phyloP scores from a whole-genome alignment of 2,329 filamentous ascomycete species.

The Tolypocladium inflatum region DNA sequence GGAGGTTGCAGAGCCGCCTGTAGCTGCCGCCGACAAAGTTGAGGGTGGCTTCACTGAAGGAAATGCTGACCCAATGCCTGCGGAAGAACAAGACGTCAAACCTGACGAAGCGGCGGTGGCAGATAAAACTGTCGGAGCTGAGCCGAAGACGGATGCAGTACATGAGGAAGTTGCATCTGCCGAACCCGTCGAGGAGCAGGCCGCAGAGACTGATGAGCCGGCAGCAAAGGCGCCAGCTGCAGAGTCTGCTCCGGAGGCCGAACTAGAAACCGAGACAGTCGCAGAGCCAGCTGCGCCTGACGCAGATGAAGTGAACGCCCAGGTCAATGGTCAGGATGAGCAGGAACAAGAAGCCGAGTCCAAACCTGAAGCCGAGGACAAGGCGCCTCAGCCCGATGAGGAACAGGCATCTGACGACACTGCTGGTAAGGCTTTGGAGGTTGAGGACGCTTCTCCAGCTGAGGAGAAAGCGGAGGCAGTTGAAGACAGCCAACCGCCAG shows the following conservation, averaged over 20 bases:
- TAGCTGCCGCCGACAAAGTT: not conserved
- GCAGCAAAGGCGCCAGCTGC: not conserved
- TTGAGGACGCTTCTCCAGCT: not conserved
- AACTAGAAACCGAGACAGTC: constrained; percentile 1
- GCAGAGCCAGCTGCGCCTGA: not conserved
- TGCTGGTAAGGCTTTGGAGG: not conserved
- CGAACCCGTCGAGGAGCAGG: not conserved
- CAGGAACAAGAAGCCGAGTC: not conserved
- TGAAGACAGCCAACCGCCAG: not conserved
- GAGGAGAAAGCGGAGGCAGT: not conserved
- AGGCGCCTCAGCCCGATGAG: not conserved
- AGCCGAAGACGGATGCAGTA: not conserved
- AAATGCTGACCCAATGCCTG: not conserved
- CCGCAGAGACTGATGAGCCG: not conserved
- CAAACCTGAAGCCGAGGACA: not conserved
- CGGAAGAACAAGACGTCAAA: not conserved
- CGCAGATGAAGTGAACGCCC: not conserved
- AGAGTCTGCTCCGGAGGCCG: not conserved
- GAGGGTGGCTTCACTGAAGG: not conserved
- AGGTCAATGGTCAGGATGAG: not conserved
- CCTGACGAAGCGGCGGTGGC: not conserved
- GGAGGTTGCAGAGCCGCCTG: not conserved
- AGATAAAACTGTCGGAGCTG: not conserved
- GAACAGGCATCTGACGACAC: not conserved
- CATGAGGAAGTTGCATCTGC: not conserved